Evolutionary conservation across 805 yeast genomes (phyloP), one percentile per base, ranked within the genome.

Genomic region (Cyberlindnera xylosilytica): DNA sequence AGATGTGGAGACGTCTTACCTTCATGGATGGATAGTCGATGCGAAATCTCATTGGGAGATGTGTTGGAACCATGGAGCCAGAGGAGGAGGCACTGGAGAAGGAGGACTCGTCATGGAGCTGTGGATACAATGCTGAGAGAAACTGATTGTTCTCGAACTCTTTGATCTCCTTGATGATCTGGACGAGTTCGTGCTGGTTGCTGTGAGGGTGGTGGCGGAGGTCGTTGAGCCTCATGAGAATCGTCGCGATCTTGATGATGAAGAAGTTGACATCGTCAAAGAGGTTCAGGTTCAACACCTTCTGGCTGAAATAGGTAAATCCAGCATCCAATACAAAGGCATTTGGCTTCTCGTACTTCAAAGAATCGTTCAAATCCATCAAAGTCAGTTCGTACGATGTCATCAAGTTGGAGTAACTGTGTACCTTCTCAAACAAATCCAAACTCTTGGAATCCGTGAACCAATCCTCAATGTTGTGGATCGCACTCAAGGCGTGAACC

Each of bases 181-280:
- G 9, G 1, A 18, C 16, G n/a, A 51, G 26, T 18, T 38, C 42
- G 10, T 13, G 6, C 10, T 22, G 10, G 12, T 33, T 28, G 18
- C 34, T 24, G 13, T 24, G 29, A 11, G 31, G 34, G 12, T 44
- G 39, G 27, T 53, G 49, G 11, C 41, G 36, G 8, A 52, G 28
- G 19, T 46, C 45, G 44, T 54, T 55, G 35, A 55, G 38, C 24
- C 41, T 49, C 27, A 53, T 27, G 23, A 55, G 15, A 7, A 47
- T 46, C 11, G 38, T 46, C 10, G 49, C 31, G 3, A 51, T 42
- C 34, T 39, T 34, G 19, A 52, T 42, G 20, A 52, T 19, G 35
- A 46, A 44, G 39, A 52, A 56, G 38, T 48, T 54, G 35, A 51
- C 36, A 29, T 52, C 57, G 31, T 56, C 53, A 39, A 49, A 50